phyloP scores from a whole-genome alignment of 768 basidiomycete species.

The Boletus speciosus region DNA sequence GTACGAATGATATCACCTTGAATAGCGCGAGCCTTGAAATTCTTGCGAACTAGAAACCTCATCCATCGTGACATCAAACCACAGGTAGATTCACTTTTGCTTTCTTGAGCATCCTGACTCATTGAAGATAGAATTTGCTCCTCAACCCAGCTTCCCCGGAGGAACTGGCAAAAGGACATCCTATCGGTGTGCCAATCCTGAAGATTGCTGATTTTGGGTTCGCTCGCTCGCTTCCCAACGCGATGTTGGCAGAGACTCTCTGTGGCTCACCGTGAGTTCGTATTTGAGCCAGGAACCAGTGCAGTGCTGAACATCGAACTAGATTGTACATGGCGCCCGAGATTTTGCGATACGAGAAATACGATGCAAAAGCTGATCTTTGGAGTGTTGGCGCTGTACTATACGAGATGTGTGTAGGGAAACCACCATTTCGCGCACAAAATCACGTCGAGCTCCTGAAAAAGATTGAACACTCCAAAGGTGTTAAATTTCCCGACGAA shows the following conservation, averaged over 20 bases:
- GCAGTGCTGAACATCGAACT: not conserved
- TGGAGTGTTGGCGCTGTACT: constrained; percentile 98
- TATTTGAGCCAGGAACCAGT: not conserved
- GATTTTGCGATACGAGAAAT: constrained; percentile 94
- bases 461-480: constrained; percentile 89
- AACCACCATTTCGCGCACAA: constrained; percentile 90
- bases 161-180: constrained; percentile 85
- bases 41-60: constrained; percentile 81
- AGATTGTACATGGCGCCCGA: constrained; percentile 99
- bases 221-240: constrained; percentile 84
- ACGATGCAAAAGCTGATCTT: constrained; percentile 95
- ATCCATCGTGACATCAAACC: constrained; percentile 99
- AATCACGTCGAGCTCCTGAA: constrained; percentile 95
- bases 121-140: constrained; percentile 68
- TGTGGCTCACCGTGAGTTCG: constrained; percentile 90
- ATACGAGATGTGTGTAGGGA: constrained; percentile 92
- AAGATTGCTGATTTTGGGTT: constrained; percentile 99
- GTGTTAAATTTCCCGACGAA: constrained; percentile 93
- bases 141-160: constrained; percentile 77
- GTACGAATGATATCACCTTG: not conserved
- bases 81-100: constrained; percentile 46
- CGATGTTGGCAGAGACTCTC: constrained; percentile 95
- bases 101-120: constrained; percentile 1
- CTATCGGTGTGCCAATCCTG: constrained; percentile 87
- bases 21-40: constrained; percentile 88